Conservation (phyloP, 441 rosid species). For the Erodium chrysanthum region DNA sequence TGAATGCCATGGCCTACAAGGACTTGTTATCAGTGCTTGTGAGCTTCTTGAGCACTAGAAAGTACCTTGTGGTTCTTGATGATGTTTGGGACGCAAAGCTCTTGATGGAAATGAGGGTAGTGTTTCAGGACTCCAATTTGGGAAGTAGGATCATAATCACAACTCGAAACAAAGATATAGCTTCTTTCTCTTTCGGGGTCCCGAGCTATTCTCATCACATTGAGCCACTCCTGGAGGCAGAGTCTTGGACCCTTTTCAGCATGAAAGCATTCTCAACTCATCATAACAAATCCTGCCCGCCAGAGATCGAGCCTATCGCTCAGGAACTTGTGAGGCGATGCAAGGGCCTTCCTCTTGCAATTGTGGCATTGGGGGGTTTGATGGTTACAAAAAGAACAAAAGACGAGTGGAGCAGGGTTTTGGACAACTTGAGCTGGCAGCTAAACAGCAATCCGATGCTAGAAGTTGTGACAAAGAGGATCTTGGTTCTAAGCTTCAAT, state of each 20-base stretch:
- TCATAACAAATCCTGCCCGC: slow-evolving; percentile 13
- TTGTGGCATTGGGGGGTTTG: slow-evolving; percentile 34
- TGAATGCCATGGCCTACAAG: slow-evolving; percentile 23
- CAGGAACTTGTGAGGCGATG: slow-evolving; percentile 25
- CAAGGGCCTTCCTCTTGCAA: slow-evolving; percentile 29
- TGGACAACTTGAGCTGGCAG: slow-evolving; percentile 25
- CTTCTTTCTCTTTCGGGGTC: slow-evolving; percentile 19
- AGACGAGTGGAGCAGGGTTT: slow-evolving; percentile 28
- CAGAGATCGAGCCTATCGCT: slow-evolving; percentile 20
- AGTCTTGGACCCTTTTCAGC: slow-evolving; percentile 32
- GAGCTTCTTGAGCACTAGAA: slow-evolving; percentile 20
- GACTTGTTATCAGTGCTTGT: slow-evolving; percentile 19
- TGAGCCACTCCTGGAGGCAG: slow-evolving; percentile 19
- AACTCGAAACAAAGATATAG: slow-evolving; percentile 22
- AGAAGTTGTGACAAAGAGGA: slow-evolving; percentile 19
- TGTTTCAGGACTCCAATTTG: slow-evolving; percentile 24
- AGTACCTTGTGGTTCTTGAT: slow-evolving; percentile 30
- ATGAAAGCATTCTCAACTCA: slow-evolving; percentile 26
- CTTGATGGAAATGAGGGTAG: slow-evolving; percentile 24
- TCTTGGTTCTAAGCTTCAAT: slow-evolving; percentile 29
- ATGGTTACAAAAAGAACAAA: slow-evolving; percentile 22
- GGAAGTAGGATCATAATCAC: slow-evolving; percentile 32
- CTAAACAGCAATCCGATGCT: slow-evolving; percentile 24
- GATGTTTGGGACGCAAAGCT: slow-evolving; percentile 27
- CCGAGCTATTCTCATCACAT: slow-evolving; percentile 18